Evolutionary conservation across 202 grass and related monocot species (phyloP), one percentile per base, ranked within the genome.

Genomic region (Zizania palustris): DNA sequence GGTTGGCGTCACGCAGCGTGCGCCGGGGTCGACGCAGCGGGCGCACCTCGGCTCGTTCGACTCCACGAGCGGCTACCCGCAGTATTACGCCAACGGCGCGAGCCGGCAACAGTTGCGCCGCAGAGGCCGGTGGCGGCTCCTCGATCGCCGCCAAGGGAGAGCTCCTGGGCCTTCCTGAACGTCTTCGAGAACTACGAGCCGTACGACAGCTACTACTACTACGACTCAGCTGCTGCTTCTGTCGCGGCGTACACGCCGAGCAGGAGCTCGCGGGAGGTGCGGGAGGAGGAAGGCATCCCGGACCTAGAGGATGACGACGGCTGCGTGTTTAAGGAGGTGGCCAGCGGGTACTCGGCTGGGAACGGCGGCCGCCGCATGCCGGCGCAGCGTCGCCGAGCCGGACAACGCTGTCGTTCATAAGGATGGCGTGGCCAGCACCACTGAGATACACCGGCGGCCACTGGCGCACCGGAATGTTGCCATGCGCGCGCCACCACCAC

Each of bases 251-350:
- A 93, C 76, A 90, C 87, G 42, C 92, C 92, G n/a, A 99, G 96
- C 83, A 71, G 89, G n/a, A 96, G 87, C 81, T 99, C 92, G 16
- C 74, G 67, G 36, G 92, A 99, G 85, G 87, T 95, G 83, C 81
- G 94, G 78, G 91, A 94, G 72, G 91, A 92, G 87, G 94, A 97
- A 79, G 94, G 94, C n/a, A 94, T 97, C 67, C 94, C 91, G 5
- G 94, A 94, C 8, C 85, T 97, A 10, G 94, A 97, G 66, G 89
- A 85, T 16, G 91, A 90, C 59, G 87, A 90, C 11, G 83, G 85
- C 38, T 7, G 41, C 33, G 58, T 85, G 40, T 84, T 88, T 1
- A 90, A 90, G 58, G 82, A 87, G 73, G 84, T 87, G 44, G 73
- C 87, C 13, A 73, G 86, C 22, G 85, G 86, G 60, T 82, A 74